phyloP scores from a whole-genome alignment of 176 grass and related monocot genomes.

The Bothriochloa decipiens region DNA sequence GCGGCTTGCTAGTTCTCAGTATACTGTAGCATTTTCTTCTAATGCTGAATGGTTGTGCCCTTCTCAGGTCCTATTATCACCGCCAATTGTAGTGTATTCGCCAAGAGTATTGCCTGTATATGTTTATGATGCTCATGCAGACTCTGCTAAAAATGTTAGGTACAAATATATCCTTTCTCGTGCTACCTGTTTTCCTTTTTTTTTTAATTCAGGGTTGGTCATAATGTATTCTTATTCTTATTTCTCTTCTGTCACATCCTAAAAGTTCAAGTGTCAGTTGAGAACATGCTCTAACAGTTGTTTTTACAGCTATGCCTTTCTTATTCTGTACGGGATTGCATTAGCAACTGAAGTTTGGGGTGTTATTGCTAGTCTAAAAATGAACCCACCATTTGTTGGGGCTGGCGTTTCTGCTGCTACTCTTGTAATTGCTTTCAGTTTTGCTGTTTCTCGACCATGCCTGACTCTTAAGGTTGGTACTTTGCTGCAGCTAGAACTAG shows the following conservation, averaged over 20 bases:
- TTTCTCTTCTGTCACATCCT: constrained; percentile 40
- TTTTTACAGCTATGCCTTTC: constrained; percentile 85
- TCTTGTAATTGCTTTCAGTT: constrained; percentile 94
- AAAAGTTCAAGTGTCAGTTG: constrained; percentile 28
- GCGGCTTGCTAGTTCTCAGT: constrained; percentile 19
- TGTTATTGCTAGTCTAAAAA: constrained; percentile 91
- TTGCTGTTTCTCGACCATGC: constrained; percentile 92
- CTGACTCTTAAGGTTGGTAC: constrained; percentile 86
- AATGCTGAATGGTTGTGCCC: constrained; percentile 27
- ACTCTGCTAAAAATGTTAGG: constrained; percentile 99
- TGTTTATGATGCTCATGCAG: constrained; percentile 99
- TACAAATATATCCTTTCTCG: constrained; percentile 37
- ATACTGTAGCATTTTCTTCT: background rate
- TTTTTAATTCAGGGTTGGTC: constrained; percentile 24
- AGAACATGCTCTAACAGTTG: constrained; percentile 34
- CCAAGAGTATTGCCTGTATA: constrained; percentile 96
- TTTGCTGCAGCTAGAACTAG: constrained; percentile 20
- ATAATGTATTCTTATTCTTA: constrained; percentile 21
- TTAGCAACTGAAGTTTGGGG: constrained; percentile 95
- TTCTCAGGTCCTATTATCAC: constrained; percentile 92
- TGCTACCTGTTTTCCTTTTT: constrained; percentile 33
- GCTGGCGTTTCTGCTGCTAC: constrained; percentile 86
- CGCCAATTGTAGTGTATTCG: constrained; percentile 98
- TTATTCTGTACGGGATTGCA: constrained; percentile 91
- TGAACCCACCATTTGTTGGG: constrained; percentile 90